Percentiles rank a stretch among this genome's conserved stretches.
phyloP scores from a whole-genome alignment of 768 basidiomycete species.

The Boletus reticulatus region DNA sequence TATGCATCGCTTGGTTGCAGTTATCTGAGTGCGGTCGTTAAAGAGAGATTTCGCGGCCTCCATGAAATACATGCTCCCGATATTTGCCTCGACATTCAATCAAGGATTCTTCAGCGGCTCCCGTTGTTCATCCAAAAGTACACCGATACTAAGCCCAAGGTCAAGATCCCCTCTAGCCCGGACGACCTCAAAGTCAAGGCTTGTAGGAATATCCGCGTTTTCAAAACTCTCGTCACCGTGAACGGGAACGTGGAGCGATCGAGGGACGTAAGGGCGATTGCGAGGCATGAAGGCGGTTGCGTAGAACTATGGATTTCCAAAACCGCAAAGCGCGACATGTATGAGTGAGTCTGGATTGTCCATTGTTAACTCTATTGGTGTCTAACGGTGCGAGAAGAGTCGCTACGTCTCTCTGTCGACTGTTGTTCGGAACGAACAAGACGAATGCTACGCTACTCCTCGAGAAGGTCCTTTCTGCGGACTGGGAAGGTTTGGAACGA shows the following conservation, averaged over 20 bases:
- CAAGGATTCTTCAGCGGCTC: conserved; percentile 70
- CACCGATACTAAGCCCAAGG: conserved; percentile 51
- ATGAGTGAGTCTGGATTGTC: conserved; percentile 59
- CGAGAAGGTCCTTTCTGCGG: conserved; percentile 89
- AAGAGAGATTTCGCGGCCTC: conserved; percentile 63
- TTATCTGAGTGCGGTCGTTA: conserved; percentile 62
- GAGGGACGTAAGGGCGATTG: conserved; percentile 65
- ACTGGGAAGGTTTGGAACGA: conserved; percentile 69
- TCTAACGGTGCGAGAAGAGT: conserved; percentile 42
- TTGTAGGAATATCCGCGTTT: conserved; percentile 43
- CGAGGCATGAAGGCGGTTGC: conserved; percentile 26
- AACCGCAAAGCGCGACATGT: conserved; percentile 75
- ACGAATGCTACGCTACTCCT: conserved; percentile 82
- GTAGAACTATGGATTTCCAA: conserved; percentile 69
- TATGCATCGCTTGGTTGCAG: conserved; percentile 75
- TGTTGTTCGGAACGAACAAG: conserved; percentile 71
- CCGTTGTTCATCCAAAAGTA: conserved; percentile 89
- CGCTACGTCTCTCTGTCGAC: conserved; percentile 72
- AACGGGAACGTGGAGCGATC: conserved; percentile 47
- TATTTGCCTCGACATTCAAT: conserved; percentile 46
- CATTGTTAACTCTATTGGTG: not conserved
- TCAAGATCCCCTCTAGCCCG: conserved; percentile 51
- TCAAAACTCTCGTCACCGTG: conserved; percentile 5
- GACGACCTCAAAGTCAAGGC: conserved; percentile 63
- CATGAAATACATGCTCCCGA: conserved; percentile 45